These are phyloP conservation scores for Bjerkandera adusta DNA, from an alignment of 1,284 basidiomycete genomes.

Conservation along the genomic window DNA sequence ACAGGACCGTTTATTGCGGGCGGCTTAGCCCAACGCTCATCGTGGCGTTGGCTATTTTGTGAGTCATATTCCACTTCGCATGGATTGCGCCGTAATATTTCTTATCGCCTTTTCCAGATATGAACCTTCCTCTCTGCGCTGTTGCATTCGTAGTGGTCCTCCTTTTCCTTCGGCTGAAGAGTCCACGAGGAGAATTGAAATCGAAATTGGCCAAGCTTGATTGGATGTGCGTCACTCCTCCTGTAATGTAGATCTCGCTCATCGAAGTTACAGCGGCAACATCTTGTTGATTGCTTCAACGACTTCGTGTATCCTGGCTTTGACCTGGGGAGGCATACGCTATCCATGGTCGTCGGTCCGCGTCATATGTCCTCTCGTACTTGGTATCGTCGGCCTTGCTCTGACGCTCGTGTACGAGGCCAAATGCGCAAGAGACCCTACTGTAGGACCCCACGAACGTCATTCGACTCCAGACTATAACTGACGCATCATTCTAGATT, in stretches of 20 bases:
- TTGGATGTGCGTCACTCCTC: conserved; percentile 33
- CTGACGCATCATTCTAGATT: conserved; percentile 15
- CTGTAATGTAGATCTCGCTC: background rate
- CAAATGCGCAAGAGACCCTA: conserved; percentile 24
- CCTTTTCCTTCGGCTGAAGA: conserved; percentile 36
- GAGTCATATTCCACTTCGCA: background rate
- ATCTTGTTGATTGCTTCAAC: conserved; percentile 29
- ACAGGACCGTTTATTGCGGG: conserved; percentile 14
- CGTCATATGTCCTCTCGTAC: conserved; percentile 29
- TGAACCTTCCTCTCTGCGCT: conserved; percentile 15
- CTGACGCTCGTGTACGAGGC: conserved; percentile 31
- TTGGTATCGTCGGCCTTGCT: conserved; percentile 22
- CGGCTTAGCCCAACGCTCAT: conserved; percentile 7
- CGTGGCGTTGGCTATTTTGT: conserved; percentile 19
- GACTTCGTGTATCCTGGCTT: conserved; percentile 24
- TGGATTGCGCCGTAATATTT: background rate
- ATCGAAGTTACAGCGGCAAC: conserved; percentile 27
- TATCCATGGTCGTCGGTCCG: conserved; percentile 30
- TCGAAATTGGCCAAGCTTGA: conserved; percentile 35
- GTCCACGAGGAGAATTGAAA: conserved; percentile 32
- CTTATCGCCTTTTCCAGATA: conserved; percentile 6
- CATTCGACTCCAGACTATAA: background rate
- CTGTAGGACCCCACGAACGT: conserved; percentile 16
- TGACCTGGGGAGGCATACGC: conserved; percentile 33
- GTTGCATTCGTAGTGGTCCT: conserved; percentile 30